These are phyloP conservation scores for Amaranthus cruentus DNA, from an alignment of 148 eudicot species.

Conservation along the genomic window DNA sequence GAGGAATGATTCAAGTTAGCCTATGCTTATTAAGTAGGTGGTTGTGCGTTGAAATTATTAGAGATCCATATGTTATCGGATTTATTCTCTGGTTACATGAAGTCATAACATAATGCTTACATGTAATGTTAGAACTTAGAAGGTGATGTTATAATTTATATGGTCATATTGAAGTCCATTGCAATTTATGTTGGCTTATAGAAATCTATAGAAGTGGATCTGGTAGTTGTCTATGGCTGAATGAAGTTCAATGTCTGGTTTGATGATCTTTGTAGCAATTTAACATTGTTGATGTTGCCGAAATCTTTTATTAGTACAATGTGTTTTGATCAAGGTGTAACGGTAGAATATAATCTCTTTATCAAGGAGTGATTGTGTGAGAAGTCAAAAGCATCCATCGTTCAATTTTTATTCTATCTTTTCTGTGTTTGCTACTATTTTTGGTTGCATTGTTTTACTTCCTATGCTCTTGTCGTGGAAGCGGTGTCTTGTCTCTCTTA, in stretches of 20 bases:
- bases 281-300: not conserved
- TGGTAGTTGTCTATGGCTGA: not conserved
- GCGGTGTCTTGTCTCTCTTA: not conserved
- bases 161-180: not conserved
- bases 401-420: not conserved
- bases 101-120: not conserved
- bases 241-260: not conserved
- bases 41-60: no score
- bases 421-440: not conserved
- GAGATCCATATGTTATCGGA: no score
- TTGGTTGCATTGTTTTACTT: not conserved
- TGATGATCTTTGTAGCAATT: not conserved
- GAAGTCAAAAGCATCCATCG: not conserved
- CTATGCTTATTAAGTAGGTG: no score
- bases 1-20: no score
- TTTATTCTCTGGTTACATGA: not conserved
- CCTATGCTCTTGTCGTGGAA: not conserved
- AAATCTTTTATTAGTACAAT: not conserved
- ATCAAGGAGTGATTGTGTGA: no score
- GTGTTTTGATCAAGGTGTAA: not conserved
- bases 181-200: not conserved
- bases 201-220: not conserved
- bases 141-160: not conserved
- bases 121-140: not conserved
- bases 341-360: not conserved